phyloP scores from a whole-genome alignment of 352 stramenopile genomes.

The Pythium brassicae region DNA sequence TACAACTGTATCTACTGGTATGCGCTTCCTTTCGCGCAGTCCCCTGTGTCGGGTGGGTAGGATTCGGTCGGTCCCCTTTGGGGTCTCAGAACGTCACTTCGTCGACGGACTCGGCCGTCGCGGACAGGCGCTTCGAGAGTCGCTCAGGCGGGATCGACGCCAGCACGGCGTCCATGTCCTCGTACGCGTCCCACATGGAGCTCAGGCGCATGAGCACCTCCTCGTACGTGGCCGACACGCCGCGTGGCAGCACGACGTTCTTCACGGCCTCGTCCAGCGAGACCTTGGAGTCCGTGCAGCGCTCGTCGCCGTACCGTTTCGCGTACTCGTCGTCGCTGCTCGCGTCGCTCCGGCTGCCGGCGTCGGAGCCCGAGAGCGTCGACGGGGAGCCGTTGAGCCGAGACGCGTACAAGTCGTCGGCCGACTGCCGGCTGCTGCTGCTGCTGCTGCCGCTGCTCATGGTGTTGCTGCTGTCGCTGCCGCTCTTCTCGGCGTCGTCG shows the following conservation, averaged over 20 bases:
- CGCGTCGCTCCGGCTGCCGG: conserved; percentile 15
- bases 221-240: conserved; percentile 53
- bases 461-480: conserved; percentile 12
- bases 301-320: conserved; percentile 52
- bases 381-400: conserved; percentile 28
- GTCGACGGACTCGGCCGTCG: conserved; percentile 17
- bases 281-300: conserved; percentile 61
- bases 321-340: conserved; percentile 29
- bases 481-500: not conserved
- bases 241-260: conserved; percentile 64
- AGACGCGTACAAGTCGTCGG: conserved; percentile 59
- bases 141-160: conserved; percentile 41
- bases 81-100: conserved; percentile 15
- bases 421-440: conserved; percentile 14
- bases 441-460: conserved; percentile 7
- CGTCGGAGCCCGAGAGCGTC: conserved; percentile 34
- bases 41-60: too few relatives aligned
- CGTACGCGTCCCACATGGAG: conserved; percentile 77
- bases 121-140: conserved; percentile 39
- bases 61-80: not conserved
- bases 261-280: conserved; percentile 75
- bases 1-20: too few relatives aligned
- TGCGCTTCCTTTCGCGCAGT: too few relatives aligned
- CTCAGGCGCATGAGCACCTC: conserved; percentile 72
- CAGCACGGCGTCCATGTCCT: conserved; percentile 48